phyloP scores from a whole-genome alignment of 768 basidiomycete genomes.

The Suillus fuscotomentosus region DNA sequence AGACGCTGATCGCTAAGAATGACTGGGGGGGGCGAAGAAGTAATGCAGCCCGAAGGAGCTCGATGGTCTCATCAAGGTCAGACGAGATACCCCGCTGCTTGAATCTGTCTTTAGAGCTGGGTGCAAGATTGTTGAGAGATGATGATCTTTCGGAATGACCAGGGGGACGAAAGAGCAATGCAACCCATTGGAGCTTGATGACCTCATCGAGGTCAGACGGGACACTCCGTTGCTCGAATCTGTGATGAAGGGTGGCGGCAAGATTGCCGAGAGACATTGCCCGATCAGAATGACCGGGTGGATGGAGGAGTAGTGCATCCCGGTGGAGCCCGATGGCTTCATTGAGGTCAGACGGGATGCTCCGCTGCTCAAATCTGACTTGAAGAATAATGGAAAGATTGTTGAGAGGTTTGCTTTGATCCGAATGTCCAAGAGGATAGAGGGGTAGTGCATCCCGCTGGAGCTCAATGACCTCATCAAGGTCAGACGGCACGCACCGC shows the following conservation, averaged over 20 bases:
- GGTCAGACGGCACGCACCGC: constrained; percentile 17
- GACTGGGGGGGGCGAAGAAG: constrained; percentile 14
- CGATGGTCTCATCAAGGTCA: constrained; percentile 10
- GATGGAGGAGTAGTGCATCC: constrained; percentile 3
- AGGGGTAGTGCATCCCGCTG: constrained; percentile 6
- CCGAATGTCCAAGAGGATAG: no score
- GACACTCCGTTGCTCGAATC: constrained; percentile 1
- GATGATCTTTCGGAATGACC: no score
- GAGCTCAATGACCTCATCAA: constrained; percentile 19
- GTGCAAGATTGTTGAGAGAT: constrained; percentile 8
- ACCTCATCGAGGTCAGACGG: constrained; percentile 14
- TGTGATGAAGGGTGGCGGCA: no score
- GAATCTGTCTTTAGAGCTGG: not conserved
- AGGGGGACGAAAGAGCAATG: no score
- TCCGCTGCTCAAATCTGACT: no score
- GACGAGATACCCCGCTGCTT: not conserved
- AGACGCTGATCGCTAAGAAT: constrained; percentile 16
- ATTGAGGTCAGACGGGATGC: no score
- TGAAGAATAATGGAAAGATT: no score
- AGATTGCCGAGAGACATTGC: no score
- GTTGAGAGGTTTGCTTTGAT: no score
- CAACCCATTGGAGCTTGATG: no score
- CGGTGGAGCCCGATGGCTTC: no score
- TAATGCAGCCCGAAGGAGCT: constrained; percentile 19
- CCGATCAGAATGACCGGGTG: not conserved